Percentiles rank a stretch among this genome's conserved stretches.
These are phyloP conservation scores for Austroboletus novae-zelandiae DNA, from an alignment of 1,284 basidiomycete genomes.

Conservation along the genomic window DNA sequence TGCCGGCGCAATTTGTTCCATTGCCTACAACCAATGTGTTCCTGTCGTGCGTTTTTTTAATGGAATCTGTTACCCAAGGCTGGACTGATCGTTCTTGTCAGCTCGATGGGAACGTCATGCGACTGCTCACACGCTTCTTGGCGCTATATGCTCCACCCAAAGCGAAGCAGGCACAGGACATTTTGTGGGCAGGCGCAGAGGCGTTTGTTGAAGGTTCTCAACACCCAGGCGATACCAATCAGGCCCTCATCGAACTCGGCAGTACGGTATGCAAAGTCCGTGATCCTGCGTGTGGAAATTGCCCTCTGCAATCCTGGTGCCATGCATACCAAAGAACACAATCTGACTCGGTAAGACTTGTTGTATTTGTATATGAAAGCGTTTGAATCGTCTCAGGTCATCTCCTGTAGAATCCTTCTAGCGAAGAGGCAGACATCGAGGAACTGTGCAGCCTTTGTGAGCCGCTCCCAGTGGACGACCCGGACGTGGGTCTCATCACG, in stretches of 20 bases:
- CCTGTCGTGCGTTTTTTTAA: slow-evolving; percentile 64
- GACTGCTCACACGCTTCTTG: slow-evolving; percentile 77
- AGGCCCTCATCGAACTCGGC: slow-evolving; percentile 85
- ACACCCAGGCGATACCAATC: slow-evolving; percentile 81
- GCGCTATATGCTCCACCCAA: slow-evolving; percentile 82
- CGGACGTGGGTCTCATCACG: slow-evolving; percentile 45
- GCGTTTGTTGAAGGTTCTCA: slow-evolving; percentile 59
- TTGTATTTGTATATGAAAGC: neutral
- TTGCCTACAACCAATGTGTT: slow-evolving; percentile 81
- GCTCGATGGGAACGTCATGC: slow-evolving; percentile 92
- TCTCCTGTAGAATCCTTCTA: slow-evolving; percentile 4
- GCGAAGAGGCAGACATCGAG: slow-evolving; percentile 58
- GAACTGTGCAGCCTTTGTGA: slow-evolving; percentile 74
- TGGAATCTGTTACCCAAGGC: neutral
- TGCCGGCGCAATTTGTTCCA: slow-evolving; percentile 85
- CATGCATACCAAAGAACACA: slow-evolving; percentile 49
- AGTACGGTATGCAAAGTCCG: slow-evolving; percentile 88
- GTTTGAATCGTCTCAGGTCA: slow-evolving; percentile 1
- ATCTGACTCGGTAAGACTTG: slow-evolving; percentile 5
- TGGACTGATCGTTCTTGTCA: slow-evolving; percentile 28
- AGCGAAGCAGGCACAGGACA: slow-evolving; percentile 70
- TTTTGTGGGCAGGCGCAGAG: slow-evolving; percentile 80
- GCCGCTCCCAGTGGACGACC: slow-evolving; percentile 45
- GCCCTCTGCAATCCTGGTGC: slow-evolving; percentile 72
- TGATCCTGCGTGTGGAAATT: slow-evolving; percentile 69